Percentiles rank a stretch among this genome's conserved stretches.
Conservation (phyloP, 2,329 filamentous ascomycete genomes). For the Leptoxyphium fumago region DNA sequence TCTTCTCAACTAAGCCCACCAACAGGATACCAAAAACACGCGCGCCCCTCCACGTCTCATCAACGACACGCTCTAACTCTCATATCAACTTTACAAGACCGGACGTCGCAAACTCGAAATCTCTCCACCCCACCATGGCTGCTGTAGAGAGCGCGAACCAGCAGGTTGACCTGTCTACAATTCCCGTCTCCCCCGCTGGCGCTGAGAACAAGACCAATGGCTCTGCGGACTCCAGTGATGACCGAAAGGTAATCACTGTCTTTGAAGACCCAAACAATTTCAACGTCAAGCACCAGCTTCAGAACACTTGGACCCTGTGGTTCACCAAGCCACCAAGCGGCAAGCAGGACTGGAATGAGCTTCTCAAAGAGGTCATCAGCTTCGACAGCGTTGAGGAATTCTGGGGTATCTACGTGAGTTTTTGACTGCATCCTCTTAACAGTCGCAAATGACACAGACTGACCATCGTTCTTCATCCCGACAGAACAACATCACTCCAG, state of each 20-base stretch:
- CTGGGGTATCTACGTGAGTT: constrained; percentile 93
- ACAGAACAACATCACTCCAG: constrained; percentile 96
- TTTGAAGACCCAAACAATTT: constrained; percentile 99
- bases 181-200: constrained; percentile 38
- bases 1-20: too few relatives aligned
- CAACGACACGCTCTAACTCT: too few relatives aligned
- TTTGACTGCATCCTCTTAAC: background rate
- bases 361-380: constrained; percentile 95
- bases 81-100: too few relatives aligned
- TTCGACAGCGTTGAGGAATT: constrained; percentile 99
- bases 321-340: constrained; percentile 96
- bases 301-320: constrained; percentile 98
- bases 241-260: constrained; percentile 64
- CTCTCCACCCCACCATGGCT: background rate
- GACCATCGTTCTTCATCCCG: background rate
- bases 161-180: constrained; percentile 40
- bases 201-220: constrained; percentile 27
- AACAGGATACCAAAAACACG: too few relatives aligned
- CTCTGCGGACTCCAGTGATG: constrained; percentile 29
- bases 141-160: constrained; percentile 1
- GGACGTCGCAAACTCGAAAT: too few relatives aligned
- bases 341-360: constrained; percentile 95
- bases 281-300: constrained; percentile 96
- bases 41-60: too few relatives aligned
- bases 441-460: too few relatives aligned